A percentile compares a stretch with the other conserved stretches of the same genome.
Evolutionary conservation across 2,329 filamentous ascomycete species (phyloP).

Genomic region (Shiraia bambusicola): DNA sequence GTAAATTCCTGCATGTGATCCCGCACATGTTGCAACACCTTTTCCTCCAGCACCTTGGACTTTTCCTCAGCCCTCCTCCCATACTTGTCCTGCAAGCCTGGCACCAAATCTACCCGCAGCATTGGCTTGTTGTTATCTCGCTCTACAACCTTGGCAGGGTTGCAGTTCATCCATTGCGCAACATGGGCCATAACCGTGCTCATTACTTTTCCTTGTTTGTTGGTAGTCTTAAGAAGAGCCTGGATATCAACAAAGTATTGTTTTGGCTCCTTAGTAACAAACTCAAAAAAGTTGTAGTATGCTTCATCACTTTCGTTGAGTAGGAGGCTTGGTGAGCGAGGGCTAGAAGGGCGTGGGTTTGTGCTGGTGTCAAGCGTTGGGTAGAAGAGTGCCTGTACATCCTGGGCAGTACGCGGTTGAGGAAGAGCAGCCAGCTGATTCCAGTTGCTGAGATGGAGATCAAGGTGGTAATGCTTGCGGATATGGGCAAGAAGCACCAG

Average conservation of each 20-base stretch:
- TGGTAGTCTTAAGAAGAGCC: not conserved
- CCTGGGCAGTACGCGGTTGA: not conserved
- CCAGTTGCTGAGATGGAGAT: slow-evolving; percentile 5
- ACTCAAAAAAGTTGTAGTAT: not conserved
- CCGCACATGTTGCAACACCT: not conserved
- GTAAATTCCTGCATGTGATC: slow-evolving; percentile 2
- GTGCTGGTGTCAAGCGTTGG: too few relatives aligned
- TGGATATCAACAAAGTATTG: too few relatives aligned
- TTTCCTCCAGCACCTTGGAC: slow-evolving; percentile 3
- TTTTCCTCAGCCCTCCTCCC: slow-evolving; percentile 1
- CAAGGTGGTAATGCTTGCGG: slow-evolving; percentile 2
- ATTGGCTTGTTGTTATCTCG: not conserved
- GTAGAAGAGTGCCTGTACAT: slow-evolving; percentile 5
- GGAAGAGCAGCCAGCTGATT: slow-evolving; percentile 6
- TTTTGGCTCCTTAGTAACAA: not conserved
- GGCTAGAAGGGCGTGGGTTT: too few relatives aligned
- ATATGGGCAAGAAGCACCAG: slow-evolving; percentile 3
- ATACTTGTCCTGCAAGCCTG: slow-evolving; percentile 1
- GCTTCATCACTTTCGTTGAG: not conserved
- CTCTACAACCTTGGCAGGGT: not conserved
- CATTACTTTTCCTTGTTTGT: not conserved
- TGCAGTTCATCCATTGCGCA: not conserved
- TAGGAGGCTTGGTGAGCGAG: slow-evolving; percentile 2
- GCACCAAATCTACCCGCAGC: not conserved
- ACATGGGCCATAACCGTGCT: not conserved